These are phyloP conservation scores for Melastoma malabathricum DNA, from an alignment of 345 rosid genomes.

Conservation along the genomic window DNA sequence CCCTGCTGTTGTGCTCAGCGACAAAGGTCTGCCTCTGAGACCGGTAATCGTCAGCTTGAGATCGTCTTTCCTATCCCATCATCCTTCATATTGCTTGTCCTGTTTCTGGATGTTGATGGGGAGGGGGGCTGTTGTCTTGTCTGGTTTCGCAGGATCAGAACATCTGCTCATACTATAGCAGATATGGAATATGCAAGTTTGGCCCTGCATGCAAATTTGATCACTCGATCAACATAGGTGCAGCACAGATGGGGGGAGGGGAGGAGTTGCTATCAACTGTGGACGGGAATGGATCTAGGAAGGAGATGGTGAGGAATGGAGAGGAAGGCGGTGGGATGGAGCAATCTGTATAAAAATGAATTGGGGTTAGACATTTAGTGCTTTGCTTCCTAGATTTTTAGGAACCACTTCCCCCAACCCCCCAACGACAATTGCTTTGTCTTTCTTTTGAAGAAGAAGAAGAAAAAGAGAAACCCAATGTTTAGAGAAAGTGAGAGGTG, in stretches of 20 bases:
- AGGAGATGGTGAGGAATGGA: slow-evolving; percentile 15
- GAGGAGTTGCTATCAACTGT: slow-evolving; percentile 13
- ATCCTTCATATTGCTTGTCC: neutral
- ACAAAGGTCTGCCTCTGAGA: slow-evolving; percentile 89
- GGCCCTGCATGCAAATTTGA: slow-evolving; percentile 88
- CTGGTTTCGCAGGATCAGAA: slow-evolving; percentile 42
- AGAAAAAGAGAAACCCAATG: too few species aligned
- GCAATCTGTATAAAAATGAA: slow-evolving; percentile 20
- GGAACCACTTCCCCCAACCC: too few species aligned
- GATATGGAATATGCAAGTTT: slow-evolving; percentile 88
- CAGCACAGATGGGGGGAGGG: slow-evolving; percentile 12
- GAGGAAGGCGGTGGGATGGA: slow-evolving; percentile 15
- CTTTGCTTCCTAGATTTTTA: too few species aligned
- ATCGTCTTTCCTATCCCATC: slow-evolving; percentile 1
- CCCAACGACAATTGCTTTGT: neutral
- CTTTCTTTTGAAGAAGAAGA: neutral
- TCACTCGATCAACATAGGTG: slow-evolving; percentile 37
- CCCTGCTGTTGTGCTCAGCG: slow-evolving; percentile 45
- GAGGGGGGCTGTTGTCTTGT: neutral
- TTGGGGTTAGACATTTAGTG: neutral
- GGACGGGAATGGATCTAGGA: slow-evolving; percentile 13
- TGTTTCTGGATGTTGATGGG: neutral
- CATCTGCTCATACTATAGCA: slow-evolving; percentile 67
- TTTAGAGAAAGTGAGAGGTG: too few species aligned
- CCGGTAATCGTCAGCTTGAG: slow-evolving; percentile 47